A percentile compares a stretch with the other conserved stretches of the same genome.
phyloP scores from a whole-genome alignment of 495 filamentous ascomycete genomes.

The Niebla homalea region DNA sequence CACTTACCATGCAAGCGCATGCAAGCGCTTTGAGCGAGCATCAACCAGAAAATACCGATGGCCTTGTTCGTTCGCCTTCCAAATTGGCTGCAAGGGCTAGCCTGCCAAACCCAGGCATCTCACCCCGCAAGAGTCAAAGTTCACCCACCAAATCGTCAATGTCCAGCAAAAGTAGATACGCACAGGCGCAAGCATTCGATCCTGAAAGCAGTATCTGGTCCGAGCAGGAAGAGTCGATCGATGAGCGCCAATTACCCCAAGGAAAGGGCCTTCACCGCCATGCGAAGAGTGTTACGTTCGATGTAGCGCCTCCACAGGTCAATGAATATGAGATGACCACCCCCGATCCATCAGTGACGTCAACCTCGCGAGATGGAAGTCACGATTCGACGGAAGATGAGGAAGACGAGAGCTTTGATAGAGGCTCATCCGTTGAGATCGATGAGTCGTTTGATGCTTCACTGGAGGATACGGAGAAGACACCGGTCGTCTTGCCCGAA shows the following conservation, averaged over 20 bases:
- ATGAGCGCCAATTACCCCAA: conserved; percentile 39
- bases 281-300: conserved; percentile 92
- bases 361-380: conserved; percentile 77
- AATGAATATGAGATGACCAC: conserved; percentile 98
- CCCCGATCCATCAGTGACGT: conserved; percentile 77
- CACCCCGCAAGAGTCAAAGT: conserved; percentile 57
- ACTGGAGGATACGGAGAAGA: conserved; percentile 90
- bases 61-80: conserved; percentile 17
- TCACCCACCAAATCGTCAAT: conserved; percentile 84
- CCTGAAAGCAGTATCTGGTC: conserved; percentile 58
- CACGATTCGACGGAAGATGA: conserved; percentile 76
- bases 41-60: conserved; percentile 27
- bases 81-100: conserved; percentile 12
- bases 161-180: conserved; percentile 54
- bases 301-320: conserved; percentile 80
- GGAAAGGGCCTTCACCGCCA: conserved; percentile 58
- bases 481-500: conserved; percentile 88
- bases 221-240: conserved; percentile 41
- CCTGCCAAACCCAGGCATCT: conserved; percentile 27
- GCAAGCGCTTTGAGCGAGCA: conserved; percentile 44
- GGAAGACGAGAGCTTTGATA: conserved; percentile 57
- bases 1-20: conserved; percentile 46
- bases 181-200: conserved; percentile 45
- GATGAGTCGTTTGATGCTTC: conserved; percentile 92
- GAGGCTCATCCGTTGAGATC: conserved; percentile 48